Base-by-base conservation (phyloP, 306 rosid species). In the Spatholobus suberectus region DNA sequence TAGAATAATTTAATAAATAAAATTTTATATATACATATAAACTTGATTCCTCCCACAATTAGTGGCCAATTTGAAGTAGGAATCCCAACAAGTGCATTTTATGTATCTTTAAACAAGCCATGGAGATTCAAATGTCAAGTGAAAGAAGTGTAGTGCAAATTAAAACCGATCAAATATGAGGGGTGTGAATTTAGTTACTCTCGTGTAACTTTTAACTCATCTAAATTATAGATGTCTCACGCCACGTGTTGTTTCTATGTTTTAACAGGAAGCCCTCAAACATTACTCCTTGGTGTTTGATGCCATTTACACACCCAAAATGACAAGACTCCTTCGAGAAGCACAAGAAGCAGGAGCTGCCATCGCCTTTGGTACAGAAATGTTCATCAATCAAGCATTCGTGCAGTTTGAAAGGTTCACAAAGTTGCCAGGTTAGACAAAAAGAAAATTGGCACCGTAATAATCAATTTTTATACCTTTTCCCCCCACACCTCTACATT, bases 311-410 rank as follows among this genome's bases (percentile, higher is more conserved):
- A 90, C 93, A 5, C 97, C 97, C 0, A 91, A 86, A 63, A 26
- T 81, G 86, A 92, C 97, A 1, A 92, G 93, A 62, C 94, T 92
- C 84, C 84, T 92, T 49, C 79, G 52, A 79, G 97, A 92, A 83
- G 94, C 97, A 38, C 81, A 86, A 40, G 94, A 86, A 78, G 69
- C 84, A 66, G 93, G 97, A 54, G 92, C 86, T 20, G 59, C 87
- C 14, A 49, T 85, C 34, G 92, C 85, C 72, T 90, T 79, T 47
- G 94, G 97, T 44, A 82, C 90, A 54, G 93, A 92, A 79, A 92
- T 90, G 97, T 88, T 92, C 77, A 79, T 89, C 66, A 89, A 89
- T 73, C 93, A 90, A 89, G 94, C 94, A 74, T 90, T 87, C 77
- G 86, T 76, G 73, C 97, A 90, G 79, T 88, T 83, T 49, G 88